Conservation (phyloP, 495 filamentous ascomycete species). For the Thermochaetoides thermophila region DNA sequence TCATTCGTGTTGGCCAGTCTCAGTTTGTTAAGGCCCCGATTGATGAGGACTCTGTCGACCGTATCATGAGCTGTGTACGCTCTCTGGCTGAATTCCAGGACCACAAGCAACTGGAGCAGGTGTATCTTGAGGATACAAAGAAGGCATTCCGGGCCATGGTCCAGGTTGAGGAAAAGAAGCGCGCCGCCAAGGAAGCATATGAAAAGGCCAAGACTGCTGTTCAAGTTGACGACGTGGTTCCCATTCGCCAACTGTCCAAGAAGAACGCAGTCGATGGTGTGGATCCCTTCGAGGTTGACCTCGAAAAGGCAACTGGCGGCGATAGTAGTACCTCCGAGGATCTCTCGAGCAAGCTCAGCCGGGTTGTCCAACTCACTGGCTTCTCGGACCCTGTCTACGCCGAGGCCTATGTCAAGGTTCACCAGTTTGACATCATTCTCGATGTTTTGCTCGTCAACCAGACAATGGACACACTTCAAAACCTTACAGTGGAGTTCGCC, state of each 20-base stretch:
- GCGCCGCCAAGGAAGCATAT: conserved; percentile 73
- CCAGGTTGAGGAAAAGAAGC: conserved; percentile 93
- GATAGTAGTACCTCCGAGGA: conserved; percentile 66
- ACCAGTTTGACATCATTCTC: conserved; percentile 97
- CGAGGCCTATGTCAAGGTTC: conserved; percentile 95
- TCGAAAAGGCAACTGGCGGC: conserved; percentile 87
- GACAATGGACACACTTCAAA: conserved; percentile 90
- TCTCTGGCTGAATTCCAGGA: conserved; percentile 82
- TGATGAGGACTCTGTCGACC: conserved; percentile 93
- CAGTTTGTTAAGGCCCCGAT: conserved; percentile 95
- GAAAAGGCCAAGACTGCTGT: conserved; percentile 90
- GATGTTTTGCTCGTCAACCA: conserved; percentile 97
- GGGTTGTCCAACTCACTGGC: conserved; percentile 92
- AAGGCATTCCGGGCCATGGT: conserved; percentile 98
- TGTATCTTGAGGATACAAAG: conserved; percentile 90
- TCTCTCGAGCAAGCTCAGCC: conserved; percentile 80
- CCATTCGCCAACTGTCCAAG: conserved; percentile 85
- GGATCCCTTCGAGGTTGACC: conserved; percentile 76
- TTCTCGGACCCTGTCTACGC: conserved; percentile 98
- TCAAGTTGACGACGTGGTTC: conserved; percentile 87
- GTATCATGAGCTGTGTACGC: conserved; percentile 92
- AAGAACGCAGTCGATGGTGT: conserved; percentile 73
- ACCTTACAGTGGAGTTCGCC: conserved; percentile 93
- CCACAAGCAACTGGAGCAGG: conserved; percentile 76
- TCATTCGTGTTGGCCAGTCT: conserved; percentile 92